These are phyloP conservation scores for Melanomma pulvis-pyrius DNA, from an alignment of 495 filamentous ascomycete genomes.

Conservation along the genomic window DNA sequence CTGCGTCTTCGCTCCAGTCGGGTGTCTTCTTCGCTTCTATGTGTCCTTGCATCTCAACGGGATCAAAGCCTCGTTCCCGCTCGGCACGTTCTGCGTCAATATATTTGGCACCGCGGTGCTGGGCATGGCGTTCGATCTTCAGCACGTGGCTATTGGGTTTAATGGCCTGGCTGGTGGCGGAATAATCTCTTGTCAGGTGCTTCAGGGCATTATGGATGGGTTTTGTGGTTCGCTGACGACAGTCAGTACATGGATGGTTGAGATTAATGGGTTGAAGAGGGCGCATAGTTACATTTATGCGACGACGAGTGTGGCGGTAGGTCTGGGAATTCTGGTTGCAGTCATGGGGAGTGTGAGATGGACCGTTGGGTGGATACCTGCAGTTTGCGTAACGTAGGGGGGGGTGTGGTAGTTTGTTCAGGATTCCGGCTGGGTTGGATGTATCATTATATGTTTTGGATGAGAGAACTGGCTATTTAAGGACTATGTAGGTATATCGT, in stretches of 20 bases:
- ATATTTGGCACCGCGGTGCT: slow-evolving; percentile 69
- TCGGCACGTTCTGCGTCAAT: slow-evolving; percentile 89
- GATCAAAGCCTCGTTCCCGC: slow-evolving; percentile 69
- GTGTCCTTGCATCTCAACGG: slow-evolving; percentile 68
- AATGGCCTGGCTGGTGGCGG: slow-evolving; percentile 51
- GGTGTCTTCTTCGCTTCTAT: slow-evolving; percentile 77
- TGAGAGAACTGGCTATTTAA: background rate
- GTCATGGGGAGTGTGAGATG: slow-evolving; percentile 82
- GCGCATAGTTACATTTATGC: slow-evolving; percentile 79
- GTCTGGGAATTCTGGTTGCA: slow-evolving; percentile 66
- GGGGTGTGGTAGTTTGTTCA: background rate
- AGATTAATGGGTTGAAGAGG: slow-evolving; percentile 69
- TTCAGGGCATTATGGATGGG: slow-evolving; percentile 84
- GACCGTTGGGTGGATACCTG: slow-evolving; percentile 59
- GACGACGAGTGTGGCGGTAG: slow-evolving; percentile 62
- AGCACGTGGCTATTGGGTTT: slow-evolving; percentile 54
- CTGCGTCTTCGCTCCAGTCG: slow-evolving; percentile 81
- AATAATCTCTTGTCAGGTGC: slow-evolving; percentile 67
- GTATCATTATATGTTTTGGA: background rate
- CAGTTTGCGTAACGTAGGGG: slow-evolving; percentile 13
- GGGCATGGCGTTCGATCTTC: slow-evolving; percentile 73
- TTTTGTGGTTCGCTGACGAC: slow-evolving; percentile 91
- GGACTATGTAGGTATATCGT: background rate
- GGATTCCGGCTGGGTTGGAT: background rate
- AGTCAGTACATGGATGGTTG: slow-evolving; percentile 87